Percentiles rank a stretch among this genome's conserved stretches.
These are phyloP conservation scores for Pugionium dolabratum DNA, from an alignment of 345 rosid species.

Conservation along the genomic window DNA sequence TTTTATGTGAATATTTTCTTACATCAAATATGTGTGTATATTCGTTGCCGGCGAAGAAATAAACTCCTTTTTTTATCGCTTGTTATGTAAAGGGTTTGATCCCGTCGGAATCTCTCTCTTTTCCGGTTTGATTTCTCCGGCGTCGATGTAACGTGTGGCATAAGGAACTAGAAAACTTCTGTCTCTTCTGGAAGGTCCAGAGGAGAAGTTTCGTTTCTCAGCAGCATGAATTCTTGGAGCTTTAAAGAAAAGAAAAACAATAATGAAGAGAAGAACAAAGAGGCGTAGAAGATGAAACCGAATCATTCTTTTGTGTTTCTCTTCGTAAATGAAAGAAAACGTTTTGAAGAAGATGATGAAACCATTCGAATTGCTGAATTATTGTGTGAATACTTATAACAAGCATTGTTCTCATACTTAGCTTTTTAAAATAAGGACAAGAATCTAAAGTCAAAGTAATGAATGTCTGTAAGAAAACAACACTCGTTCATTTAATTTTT, in stretches of 20 bases:
- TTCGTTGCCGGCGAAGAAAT: not conserved
- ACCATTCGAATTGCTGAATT: constrained; percentile 16
- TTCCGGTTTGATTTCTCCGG: constrained; percentile 27
- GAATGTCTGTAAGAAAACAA: not conserved
- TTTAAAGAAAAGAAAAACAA: constrained; percentile 15
- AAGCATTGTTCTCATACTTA: not conserved
- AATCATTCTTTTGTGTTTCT: constrained; percentile 17
- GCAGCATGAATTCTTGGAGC: constrained; percentile 21
- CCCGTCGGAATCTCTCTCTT: constrained; percentile 39
- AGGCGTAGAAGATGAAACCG: constrained; percentile 22
- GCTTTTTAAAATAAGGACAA: not conserved
- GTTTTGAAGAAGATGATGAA: constrained; percentile 7
- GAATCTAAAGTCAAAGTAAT: constrained; percentile 19
- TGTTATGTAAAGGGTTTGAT: constrained; percentile 39
- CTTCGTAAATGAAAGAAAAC: not conserved
- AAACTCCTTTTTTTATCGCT: constrained; percentile 11
- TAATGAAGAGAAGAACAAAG: constrained; percentile 18
- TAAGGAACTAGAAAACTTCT: constrained; percentile 12
- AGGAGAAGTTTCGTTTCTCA: constrained; percentile 28
- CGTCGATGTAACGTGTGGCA: constrained; percentile 14
- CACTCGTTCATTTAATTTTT: not conserved
- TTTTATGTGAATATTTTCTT: not conserved
- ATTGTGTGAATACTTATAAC: not conserved
- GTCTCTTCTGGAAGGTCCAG: constrained; percentile 27
- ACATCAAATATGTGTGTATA: not conserved